Base-by-base conservation (phyloP, 345 rosid species). In the Populus davidiana region DNA sequence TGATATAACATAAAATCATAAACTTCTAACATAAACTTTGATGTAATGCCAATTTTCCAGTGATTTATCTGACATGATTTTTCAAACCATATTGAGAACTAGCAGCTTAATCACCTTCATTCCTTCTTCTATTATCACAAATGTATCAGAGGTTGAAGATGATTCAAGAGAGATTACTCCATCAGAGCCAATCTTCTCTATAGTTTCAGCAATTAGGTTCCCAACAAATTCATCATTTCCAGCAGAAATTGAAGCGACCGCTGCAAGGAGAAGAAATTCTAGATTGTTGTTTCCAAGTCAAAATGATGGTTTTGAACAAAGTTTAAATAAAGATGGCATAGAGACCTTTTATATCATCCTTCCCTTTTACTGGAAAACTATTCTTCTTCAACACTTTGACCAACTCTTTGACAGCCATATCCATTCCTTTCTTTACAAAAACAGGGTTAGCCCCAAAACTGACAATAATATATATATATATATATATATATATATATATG, bases 391-490 rank as follows among this genome's bases (percentile, higher is more conserved):
- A n/a, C n/a, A n/a, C n/a, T n/a, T n/a, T n/a, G n/a, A n/a, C 87
- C 85, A 93, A 82, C 62, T 78, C 90, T 83, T 84, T 85, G 11
- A 87, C 89, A 61, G 93, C 88, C 80, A 79, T 86, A 78, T 87
- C 87, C 89, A 90, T 90, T 63, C 95, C 97, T 59, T 82, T 88
- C 83, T 82, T 89, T 47, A 92, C 72, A 39, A 93, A 84, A 84
- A 94, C 80, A 63, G 97, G 93, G 75, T 90, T 90, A 77, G 98
- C 97, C 67, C 98, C 96, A 78, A 90, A 92, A 70, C n/a, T n/a
- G n/a, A n/a, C n/a, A n/a, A n/a, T n/a, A n/a, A n/a, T n/a, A n/a
- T n/a, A n/a, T n/a, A 25, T 25, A 25, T 25, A 25, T 25, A 25
- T 25, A 25, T 25, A 25, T 25, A 25, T 25, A 25, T 25, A 25